These are phyloP conservation scores for Salvia splendens DNA, from an alignment of 257 asterid genomes.

Conservation along the genomic window DNA sequence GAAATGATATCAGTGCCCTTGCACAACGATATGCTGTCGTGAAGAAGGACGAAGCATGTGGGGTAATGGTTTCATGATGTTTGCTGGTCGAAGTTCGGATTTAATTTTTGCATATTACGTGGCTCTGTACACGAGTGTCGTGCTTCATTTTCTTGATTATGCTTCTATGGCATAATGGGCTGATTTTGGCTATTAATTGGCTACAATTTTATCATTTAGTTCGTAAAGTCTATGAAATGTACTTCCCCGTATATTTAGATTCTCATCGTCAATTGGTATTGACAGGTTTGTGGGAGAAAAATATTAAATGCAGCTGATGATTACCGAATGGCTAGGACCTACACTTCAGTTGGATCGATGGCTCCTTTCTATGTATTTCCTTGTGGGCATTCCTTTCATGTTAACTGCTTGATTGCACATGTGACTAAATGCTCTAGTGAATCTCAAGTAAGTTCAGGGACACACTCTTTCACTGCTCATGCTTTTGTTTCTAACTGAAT, in stretches of 20 bases:
- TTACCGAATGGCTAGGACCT: conserved; percentile 64
- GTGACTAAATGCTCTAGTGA: conserved; percentile 82
- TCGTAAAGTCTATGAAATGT: conserved; percentile 19
- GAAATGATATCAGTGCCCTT: conserved; percentile 91
- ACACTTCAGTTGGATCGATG: conserved; percentile 82
- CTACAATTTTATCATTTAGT: conserved; percentile 19
- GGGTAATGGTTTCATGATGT: conserved; percentile 62
- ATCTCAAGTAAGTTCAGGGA: conserved; percentile 69
- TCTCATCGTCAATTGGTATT: conserved; percentile 36
- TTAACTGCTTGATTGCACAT: conserved; percentile 89
- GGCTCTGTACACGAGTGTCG: conserved; percentile 18
- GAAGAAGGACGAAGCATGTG: conserved; percentile 89
- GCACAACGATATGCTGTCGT: conserved; percentile 88
- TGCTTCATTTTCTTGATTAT: conserved; percentile 11
- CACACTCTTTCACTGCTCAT: conserved; percentile 16
- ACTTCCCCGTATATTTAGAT: conserved; percentile 24
- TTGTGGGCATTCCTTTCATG: conserved; percentile 94
- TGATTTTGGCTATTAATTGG: conserved; percentile 1
- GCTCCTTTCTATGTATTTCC: conserved; percentile 98
- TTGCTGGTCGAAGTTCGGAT: background rate
- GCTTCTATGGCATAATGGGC: conserved; percentile 18
- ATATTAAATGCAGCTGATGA: conserved; percentile 70
- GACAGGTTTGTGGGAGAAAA: conserved; percentile 79
- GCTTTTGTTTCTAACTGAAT: conserved; percentile 19
- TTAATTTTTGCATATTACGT: background rate